Evolutionary conservation across 2,329 filamentous ascomycete species (phyloP).

Genomic region (Diplocarpon mali): DNA sequence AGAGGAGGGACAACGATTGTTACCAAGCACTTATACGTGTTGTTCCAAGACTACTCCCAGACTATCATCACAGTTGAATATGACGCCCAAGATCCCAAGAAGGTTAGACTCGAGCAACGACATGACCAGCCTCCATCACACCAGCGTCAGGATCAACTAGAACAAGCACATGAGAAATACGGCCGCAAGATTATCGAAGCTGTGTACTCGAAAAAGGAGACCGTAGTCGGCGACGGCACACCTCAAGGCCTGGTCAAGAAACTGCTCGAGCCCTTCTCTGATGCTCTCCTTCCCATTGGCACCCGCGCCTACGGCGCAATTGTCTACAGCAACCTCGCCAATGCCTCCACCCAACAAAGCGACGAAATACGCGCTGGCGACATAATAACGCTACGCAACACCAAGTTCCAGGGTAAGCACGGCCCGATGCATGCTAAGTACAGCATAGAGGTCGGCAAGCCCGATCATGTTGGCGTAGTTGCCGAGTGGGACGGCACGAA

Average conservation of each 20-base stretch:
- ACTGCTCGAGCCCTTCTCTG: conserved; percentile 60
- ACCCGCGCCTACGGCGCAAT: conserved; percentile 81
- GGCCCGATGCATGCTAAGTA: conserved; percentile 96
- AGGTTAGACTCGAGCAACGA: conserved; percentile 69
- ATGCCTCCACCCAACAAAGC: conserved; percentile 78
- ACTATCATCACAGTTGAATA: conserved; percentile 76
- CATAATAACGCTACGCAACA: conserved; percentile 85
- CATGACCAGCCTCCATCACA: conserved; percentile 75
- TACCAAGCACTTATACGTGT: conserved; percentile 72
- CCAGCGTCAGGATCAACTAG: conserved; percentile 85
- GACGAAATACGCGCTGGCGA: conserved; percentile 92
- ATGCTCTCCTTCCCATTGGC: conserved; percentile 75
- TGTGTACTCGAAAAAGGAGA: conserved; percentile 62
- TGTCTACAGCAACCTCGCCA: conserved; percentile 90
- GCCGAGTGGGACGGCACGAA: conserved; percentile 97
- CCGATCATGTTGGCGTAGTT: conserved; percentile 79
- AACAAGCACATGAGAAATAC: conserved; percentile 71
- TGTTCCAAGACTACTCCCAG: conserved; percentile 95
- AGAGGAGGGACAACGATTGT: conserved; percentile 60
- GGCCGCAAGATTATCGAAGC: conserved; percentile 67
- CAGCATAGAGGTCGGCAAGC: conserved; percentile 73
- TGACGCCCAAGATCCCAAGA: conserved; percentile 60
- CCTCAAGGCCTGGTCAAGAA: conserved; percentile 69
- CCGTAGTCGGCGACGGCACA: conserved; percentile 73
- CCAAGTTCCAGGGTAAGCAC: conserved; percentile 89